Evolutionary conservation across 192 early-diverging fungal genomes (phyloP), one percentile per base, ranked within the genome.

Genomic region (Cetraspora pellucida): DNA sequence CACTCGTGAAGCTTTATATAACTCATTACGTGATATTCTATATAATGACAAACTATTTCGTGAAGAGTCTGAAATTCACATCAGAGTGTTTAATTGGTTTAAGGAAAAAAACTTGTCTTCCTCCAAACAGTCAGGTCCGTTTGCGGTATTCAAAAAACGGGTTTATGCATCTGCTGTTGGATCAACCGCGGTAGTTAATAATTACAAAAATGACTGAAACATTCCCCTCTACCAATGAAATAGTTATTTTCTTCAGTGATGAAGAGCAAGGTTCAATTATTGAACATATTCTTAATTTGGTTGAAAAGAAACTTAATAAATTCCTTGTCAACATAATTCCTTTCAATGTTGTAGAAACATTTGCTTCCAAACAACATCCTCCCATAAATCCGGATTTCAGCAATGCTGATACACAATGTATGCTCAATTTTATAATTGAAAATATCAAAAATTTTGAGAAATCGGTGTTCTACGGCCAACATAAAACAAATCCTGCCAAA

Each of bases 241-340:
- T 19, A 69, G 2, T 25, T 16, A 21, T 69, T 69, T 69, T 69
- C 66, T 49, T 69, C 25, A 66, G 28, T n/a, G 44, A 66, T 19
- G 44, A 66, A 10, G 64, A 66, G 19, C 64, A 69, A 69, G 66
- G 66, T 3, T 23, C 43, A 2, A 21, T 69, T 69, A 69, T 69
- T 27, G 66, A 69, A 50, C 66, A 44, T 49, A 0, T 69, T 50
- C 21, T 69, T 21, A 46, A 69, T 50, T 37, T 54, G 23, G 47
- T 30, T 11, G 69, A 71, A 30, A 54, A 55, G 52, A 25, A 47
- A 71, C 25, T 50, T 30, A 30, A 71, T 17, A 25, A 71, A 5
- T 71, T 71, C 27, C 69, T 71, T 54, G 25, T 71, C 21, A 52
- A 54, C 17, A 71, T 52, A n/a, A 71, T 71, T 71, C 69, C 69